These are phyloP conservation scores for Hyphopichia fennica DNA, from an alignment of 1,139 yeast species.

Conservation along the genomic window DNA sequence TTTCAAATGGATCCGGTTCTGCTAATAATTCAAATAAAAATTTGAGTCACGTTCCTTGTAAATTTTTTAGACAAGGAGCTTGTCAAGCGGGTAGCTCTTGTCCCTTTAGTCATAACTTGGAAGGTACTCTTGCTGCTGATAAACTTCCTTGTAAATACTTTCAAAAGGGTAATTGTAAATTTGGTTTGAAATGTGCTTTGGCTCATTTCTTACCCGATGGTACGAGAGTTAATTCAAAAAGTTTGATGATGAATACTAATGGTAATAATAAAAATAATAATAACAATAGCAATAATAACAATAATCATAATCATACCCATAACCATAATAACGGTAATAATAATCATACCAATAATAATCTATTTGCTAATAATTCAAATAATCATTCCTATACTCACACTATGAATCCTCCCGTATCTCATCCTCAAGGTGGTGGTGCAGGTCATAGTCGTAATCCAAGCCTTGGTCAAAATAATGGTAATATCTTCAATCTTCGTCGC, in stretches of 20 bases:
- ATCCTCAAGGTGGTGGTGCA: background rate
- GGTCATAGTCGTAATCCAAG: constrained; percentile 2
- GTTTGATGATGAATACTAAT: constrained; percentile 3
- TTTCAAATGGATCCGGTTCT: constrained; percentile 10
- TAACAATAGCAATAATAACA: constrained; percentile 7
- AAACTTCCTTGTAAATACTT: constrained; percentile 88
- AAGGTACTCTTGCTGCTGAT: constrained; percentile 55
- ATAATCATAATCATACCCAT: no score
- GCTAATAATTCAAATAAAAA: constrained; percentile 31
- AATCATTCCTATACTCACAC: background rate
- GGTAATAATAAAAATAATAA: constrained; percentile 7
- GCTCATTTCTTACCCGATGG: constrained; percentile 92
- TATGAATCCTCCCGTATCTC: background rate
- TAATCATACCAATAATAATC: constrained; percentile 4
- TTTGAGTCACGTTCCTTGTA: constrained; percentile 92
- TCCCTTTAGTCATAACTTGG: constrained; percentile 84
- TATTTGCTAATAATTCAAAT: background rate
- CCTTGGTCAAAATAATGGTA: constrained; percentile 9
- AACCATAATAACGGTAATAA: constrained; percentile 5
- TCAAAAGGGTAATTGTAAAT: constrained; percentile 92
- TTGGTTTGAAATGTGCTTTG: constrained; percentile 89
- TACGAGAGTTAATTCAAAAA: constrained; percentile 64
- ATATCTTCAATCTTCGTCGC: constrained; percentile 3
- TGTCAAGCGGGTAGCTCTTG: constrained; percentile 94
- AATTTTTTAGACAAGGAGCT: constrained; percentile 84